Evolutionary conservation across 305 asterid species (phyloP).

Genomic region (Andrographis paniculata): DNA sequence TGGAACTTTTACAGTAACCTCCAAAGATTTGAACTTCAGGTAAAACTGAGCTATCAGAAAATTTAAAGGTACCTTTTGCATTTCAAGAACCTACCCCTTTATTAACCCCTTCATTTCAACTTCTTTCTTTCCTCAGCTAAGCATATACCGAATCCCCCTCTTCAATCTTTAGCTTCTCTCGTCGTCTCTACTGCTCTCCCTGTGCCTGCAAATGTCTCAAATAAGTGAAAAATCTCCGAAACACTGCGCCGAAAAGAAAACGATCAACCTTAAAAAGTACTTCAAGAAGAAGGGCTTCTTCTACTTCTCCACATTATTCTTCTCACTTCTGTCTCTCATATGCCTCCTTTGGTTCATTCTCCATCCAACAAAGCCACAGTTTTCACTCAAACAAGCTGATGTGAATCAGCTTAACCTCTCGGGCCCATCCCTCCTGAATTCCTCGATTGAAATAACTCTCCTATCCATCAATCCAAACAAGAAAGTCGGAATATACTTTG

Average conservation of each 20-base stretch:
- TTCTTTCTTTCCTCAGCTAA: conserved; percentile 25
- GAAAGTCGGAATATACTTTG: conserved; percentile 77
- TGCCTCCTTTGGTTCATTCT: conserved; percentile 69
- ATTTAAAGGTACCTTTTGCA: conserved; percentile 26
- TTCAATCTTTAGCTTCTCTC: conserved; percentile 9
- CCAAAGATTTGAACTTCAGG: conserved; percentile 22
- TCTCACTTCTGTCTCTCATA: conserved; percentile 53
- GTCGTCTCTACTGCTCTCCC: conserved; percentile 3
- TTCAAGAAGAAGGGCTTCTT: conserved; percentile 47
- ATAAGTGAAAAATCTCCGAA: conserved; percentile 61
- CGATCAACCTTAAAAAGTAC: conserved; percentile 25
- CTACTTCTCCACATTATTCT: conserved; percentile 41
- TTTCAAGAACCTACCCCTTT: conserved; percentile 15
- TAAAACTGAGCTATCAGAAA: conserved; percentile 29
- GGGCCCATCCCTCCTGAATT: conserved; percentile 54
- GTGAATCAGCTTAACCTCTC: conserved; percentile 70
- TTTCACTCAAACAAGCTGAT: conserved; percentile 57
- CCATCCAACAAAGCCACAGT: conserved; percentile 73
- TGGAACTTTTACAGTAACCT: conserved; percentile 11
- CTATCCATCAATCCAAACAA: conserved; percentile 64
- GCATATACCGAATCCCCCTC: conserved; percentile 19
- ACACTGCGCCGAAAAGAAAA: conserved; percentile 63
- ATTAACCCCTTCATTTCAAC: conserved; percentile 25
- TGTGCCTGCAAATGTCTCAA: conserved; percentile 51
- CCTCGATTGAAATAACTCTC: conserved; percentile 70